Conservation (phyloP, 257 asterid species). For the Ligustrum vulgare region DNA sequence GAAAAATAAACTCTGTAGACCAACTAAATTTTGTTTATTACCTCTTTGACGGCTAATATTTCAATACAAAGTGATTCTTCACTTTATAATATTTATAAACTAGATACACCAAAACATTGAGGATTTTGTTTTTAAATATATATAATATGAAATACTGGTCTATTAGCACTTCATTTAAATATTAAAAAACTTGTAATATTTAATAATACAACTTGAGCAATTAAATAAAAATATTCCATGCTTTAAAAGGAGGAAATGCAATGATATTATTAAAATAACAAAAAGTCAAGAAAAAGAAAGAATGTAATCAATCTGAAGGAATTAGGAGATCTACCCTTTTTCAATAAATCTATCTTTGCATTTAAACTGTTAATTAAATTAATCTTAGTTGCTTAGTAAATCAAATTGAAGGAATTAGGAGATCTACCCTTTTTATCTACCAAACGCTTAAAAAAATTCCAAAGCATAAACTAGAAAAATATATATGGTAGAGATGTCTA, state of each 20-base stretch:
- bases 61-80: no score
- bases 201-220: slow-evolving; percentile 41
- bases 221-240: slow-evolving; percentile 45
- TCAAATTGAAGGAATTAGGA: no score
- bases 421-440: slow-evolving; percentile 24
- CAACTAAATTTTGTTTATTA: no score
- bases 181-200: slow-evolving; percentile 24
- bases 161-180: slow-evolving; percentile 25
- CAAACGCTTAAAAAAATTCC: neutral
- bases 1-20: no score
- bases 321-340: slow-evolving; percentile 50
- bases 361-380: slow-evolving; percentile 26
- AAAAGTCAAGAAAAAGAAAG: slow-evolving; percentile 64
- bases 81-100: slow-evolving; percentile 22
- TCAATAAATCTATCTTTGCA: slow-evolving; percentile 64
- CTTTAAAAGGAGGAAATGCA: slow-evolving; percentile 37
- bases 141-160: slow-evolving; percentile 28
- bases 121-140: slow-evolving; percentile 49
- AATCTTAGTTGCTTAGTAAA: no score
- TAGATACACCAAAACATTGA: slow-evolving; percentile 52
- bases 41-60: no score
- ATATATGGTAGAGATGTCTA: slow-evolving; percentile 22
- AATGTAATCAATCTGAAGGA: slow-evolving; percentile 77
- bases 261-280: slow-evolving; percentile 16
- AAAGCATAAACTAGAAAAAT: neutral